Evolutionary conservation across 2,329 filamentous ascomycete species (phyloP).

Genomic region (Fusarium sp.): DNA sequence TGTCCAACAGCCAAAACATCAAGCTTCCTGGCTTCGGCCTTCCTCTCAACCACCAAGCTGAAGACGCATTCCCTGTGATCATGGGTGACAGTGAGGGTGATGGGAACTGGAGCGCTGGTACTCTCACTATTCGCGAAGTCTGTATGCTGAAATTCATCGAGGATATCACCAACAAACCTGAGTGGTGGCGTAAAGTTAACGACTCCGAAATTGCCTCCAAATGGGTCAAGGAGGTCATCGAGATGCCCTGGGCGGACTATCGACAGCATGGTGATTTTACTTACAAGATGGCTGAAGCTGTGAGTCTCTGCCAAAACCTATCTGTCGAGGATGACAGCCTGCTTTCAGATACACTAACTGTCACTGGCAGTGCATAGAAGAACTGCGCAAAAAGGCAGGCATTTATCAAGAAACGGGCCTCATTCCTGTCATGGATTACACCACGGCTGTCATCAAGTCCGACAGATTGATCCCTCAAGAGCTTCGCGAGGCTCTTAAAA

Average conservation of each 20-base stretch:
- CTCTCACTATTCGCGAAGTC: slow-evolving; percentile 46
- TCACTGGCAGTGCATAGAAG: slow-evolving; percentile 46
- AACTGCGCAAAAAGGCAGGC: slow-evolving; percentile 49
- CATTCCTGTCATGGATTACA: slow-evolving; percentile 51
- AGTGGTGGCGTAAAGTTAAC: slow-evolving; percentile 51
- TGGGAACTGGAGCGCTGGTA: slow-evolving; percentile 41
- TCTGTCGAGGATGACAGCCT: too few species aligned
- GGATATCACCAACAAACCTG: slow-evolving; percentile 50
- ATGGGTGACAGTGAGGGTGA: not conserved
- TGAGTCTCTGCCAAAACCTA: slow-evolving; percentile 25
- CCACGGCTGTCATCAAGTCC: slow-evolving; percentile 50
- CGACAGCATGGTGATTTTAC: slow-evolving; percentile 45
- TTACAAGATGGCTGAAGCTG: slow-evolving; percentile 47
- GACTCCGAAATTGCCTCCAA: slow-evolving; percentile 42
- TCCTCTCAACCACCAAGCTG: slow-evolving; percentile 29
- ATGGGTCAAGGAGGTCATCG: slow-evolving; percentile 48
- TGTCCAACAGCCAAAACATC: slow-evolving; percentile 14
- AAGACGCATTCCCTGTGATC: slow-evolving; percentile 39
- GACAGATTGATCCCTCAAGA: slow-evolving; percentile 45
- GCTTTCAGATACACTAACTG: slow-evolving; percentile 6
- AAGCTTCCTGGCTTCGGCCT: slow-evolving; percentile 45
- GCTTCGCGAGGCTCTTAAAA: slow-evolving; percentile 53
- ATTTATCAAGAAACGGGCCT: slow-evolving; percentile 49
- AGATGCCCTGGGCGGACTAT: slow-evolving; percentile 46
- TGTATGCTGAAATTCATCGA: slow-evolving; percentile 51